Evolutionary conservation across 2,329 filamentous ascomycete genomes (phyloP).

Genomic region (Pleurostoma richardsiae): DNA sequence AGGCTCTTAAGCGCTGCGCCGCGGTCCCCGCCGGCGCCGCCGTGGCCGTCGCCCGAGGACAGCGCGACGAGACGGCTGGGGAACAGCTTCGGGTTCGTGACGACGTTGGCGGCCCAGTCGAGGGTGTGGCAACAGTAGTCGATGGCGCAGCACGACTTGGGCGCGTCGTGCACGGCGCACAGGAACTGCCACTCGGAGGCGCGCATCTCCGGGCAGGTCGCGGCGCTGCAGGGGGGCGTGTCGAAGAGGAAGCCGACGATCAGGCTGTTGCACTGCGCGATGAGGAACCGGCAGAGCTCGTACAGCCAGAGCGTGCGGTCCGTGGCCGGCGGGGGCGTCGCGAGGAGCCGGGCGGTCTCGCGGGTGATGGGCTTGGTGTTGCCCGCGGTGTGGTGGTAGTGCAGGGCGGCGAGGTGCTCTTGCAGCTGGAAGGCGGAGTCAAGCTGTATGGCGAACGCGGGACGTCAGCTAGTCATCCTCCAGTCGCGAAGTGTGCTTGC

Average conservation of each 20-base stretch:
- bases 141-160: slow-evolving; percentile 95
- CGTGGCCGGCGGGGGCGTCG: slow-evolving; percentile 73
- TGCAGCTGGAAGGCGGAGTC: slow-evolving; percentile 97
- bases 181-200: slow-evolving; percentile 99
- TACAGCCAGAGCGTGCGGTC: slow-evolving; percentile 94
- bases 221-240: slow-evolving; percentile 77
- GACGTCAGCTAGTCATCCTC: background rate
- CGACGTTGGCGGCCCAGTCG: slow-evolving; percentile 92
- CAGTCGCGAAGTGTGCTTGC: background rate
- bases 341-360: slow-evolving; percentile 68
- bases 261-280: slow-evolving; percentile 87
- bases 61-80: slow-evolving; percentile 70
- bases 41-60: slow-evolving; percentile 51
- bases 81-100: slow-evolving; percentile 93
- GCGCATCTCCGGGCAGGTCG: slow-evolving; percentile 96
- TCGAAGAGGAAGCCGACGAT: slow-evolving; percentile 93
- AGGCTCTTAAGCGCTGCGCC: slow-evolving; percentile 72
- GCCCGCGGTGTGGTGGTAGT: slow-evolving; percentile 70
- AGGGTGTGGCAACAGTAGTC: slow-evolving; percentile 99
- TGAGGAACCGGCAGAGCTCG: slow-evolving; percentile 93
- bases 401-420: slow-evolving; percentile 90
- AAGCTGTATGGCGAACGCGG: slow-evolving; percentile 50
- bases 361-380: slow-evolving; percentile 69
- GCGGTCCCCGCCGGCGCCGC: slow-evolving; percentile 58
- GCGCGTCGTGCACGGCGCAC: slow-evolving; percentile 93